Conservation (phyloP, 106 monocot genomes). For the Narthecium ossifragum region DNA sequence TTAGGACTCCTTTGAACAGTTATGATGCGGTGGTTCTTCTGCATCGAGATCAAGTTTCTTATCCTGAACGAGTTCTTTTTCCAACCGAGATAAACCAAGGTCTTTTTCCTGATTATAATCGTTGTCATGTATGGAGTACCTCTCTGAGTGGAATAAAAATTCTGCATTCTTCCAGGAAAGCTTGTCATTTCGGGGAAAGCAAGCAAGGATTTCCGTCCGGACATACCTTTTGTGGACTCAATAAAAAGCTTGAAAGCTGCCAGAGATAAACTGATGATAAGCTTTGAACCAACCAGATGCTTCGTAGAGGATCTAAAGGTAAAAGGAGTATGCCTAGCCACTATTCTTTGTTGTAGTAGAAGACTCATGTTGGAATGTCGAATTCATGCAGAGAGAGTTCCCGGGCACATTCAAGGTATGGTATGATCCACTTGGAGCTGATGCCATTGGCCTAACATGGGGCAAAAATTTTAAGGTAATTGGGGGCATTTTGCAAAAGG, state of each 20-base stretch:
- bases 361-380: not conserved
- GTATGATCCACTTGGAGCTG: constrained; percentile 90
- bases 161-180: constrained; percentile 40
- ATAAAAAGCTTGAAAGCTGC: constrained; percentile 34
- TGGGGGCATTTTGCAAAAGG: not conserved
- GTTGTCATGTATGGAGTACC: not conserved
- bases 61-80: constrained; percentile 74
- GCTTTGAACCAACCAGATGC: constrained; percentile 80
- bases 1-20: constrained; percentile 76
- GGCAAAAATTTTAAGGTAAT: constrained; percentile 57
- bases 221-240: constrained; percentile 19
- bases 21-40: constrained; percentile 89
- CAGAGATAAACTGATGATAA: constrained; percentile 69
- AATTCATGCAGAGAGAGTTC: constrained; percentile 46
- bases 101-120: constrained; percentile 10
- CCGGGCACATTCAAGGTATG: constrained; percentile 59
- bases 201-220: constrained; percentile 67
- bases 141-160: not conserved
- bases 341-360: not conserved
- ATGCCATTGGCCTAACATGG: constrained; percentile 89
- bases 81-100: constrained; percentile 49
- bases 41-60: constrained; percentile 62
- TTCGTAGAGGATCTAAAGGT: constrained; percentile 74
- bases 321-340: not conserved
- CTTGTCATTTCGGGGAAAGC: constrained; percentile 56